Conservation (phyloP, 176 grass and related monocot species). For the Juncus inflexus region DNA sequence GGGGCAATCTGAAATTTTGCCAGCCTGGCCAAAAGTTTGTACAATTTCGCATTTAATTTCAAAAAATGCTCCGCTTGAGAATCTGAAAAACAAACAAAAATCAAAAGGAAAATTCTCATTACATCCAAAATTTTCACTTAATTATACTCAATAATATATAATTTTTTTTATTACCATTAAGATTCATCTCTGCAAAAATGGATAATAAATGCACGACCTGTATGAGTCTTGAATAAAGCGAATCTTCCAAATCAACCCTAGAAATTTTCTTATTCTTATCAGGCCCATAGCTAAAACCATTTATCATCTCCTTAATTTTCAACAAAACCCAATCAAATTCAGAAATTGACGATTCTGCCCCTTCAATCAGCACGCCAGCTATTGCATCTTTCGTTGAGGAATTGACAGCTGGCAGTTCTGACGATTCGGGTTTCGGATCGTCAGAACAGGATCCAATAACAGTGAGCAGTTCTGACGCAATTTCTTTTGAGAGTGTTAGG, state of each 20-base stretch:
- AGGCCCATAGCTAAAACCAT: slow-evolving; percentile 31
- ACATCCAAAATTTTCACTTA: background rate
- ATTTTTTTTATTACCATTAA: slow-evolving; percentile 29
- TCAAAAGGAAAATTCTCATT: slow-evolving; percentile 20
- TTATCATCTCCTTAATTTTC: slow-evolving; percentile 55
- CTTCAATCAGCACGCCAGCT: slow-evolving; percentile 47
- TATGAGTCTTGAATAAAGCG: slow-evolving; percentile 70
- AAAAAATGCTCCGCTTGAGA: slow-evolving; percentile 73
- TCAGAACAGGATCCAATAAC: slow-evolving; percentile 42
- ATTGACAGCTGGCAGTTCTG: slow-evolving; percentile 53
- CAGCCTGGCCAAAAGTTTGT: slow-evolving; percentile 71
- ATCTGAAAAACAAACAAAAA: slow-evolving; percentile 41
- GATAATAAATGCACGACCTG: slow-evolving; percentile 53
- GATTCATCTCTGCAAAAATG: slow-evolving; percentile 62
- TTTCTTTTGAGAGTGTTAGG: slow-evolving; percentile 47
- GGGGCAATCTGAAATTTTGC: slow-evolving; percentile 70
- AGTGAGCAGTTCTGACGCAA: slow-evolving; percentile 45
- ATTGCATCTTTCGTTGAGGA: slow-evolving; percentile 59
- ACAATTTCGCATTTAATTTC: slow-evolving; percentile 64
- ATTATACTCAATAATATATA: background rate
- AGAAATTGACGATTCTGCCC: slow-evolving; percentile 57
- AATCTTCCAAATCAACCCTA: slow-evolving; percentile 57
- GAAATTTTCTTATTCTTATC: slow-evolving; percentile 48
- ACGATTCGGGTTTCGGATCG: slow-evolving; percentile 37
- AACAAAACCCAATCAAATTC: slow-evolving; percentile 65